Percentiles rank a stretch among this genome's conserved stretches.
Conservation (phyloP, 352 stramenopile genomes). For the Pythium dissotocum region DNA sequence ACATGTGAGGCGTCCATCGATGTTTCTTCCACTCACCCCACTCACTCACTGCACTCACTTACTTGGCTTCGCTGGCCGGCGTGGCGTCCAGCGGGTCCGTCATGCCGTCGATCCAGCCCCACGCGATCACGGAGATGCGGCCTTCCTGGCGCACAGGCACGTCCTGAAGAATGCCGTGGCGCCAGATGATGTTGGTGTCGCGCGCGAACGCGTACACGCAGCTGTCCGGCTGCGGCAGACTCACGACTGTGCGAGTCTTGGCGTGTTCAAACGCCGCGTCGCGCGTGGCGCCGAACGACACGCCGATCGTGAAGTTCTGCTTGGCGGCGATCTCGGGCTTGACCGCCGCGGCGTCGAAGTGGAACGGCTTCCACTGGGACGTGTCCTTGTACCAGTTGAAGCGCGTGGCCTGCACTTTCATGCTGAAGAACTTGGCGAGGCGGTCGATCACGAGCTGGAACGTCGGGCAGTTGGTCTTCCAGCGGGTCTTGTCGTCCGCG, state of each 20-base stretch:
- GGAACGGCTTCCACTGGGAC: slow-evolving; percentile 93
- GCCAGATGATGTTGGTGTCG: slow-evolving; percentile 95
- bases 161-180: slow-evolving; percentile 90
- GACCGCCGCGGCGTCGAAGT: slow-evolving; percentile 93
- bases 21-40: not conserved
- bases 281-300: slow-evolving; percentile 91
- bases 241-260: slow-evolving; percentile 80
- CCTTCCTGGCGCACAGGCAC: slow-evolving; percentile 86
- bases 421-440: slow-evolving; percentile 87
- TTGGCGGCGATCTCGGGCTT: slow-evolving; percentile 91
- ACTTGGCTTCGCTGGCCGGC: slow-evolving; percentile 17
- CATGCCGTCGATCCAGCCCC: slow-evolving; percentile 88
- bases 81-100: slow-evolving; percentile 28
- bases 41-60: not conserved
- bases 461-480: slow-evolving; percentile 73
- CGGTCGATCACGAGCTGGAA: slow-evolving; percentile 81
- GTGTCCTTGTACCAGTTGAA: slow-evolving; percentile 97
- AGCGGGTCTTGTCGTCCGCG: slow-evolving; percentile 86
- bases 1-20: not conserved
- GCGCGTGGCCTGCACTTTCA: slow-evolving; percentile 88
- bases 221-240: slow-evolving; percentile 93
- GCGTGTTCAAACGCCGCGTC: slow-evolving; percentile 92
- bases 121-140: slow-evolving; percentile 94
- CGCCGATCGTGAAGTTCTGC: slow-evolving; percentile 95
- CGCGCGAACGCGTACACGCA: slow-evolving; percentile 91